A percentile compares a stretch with the other conserved stretches of the same genome.
These are phyloP conservation scores for Kwoniella shivajii DNA, from an alignment of 1,284 basidiomycete species.

Conservation along the genomic window DNA sequence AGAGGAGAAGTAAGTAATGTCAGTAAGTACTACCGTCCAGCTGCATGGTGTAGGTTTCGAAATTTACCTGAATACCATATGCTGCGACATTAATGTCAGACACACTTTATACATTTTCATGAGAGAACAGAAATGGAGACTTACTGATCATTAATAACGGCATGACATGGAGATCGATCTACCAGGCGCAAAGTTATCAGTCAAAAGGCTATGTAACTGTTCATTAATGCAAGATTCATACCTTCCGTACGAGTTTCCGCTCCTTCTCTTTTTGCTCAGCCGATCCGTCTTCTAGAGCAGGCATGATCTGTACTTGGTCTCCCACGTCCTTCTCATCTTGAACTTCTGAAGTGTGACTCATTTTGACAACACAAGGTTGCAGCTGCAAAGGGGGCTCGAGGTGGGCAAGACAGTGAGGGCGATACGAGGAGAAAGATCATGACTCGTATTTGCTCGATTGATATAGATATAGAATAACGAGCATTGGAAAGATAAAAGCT, in stretches of 20 bases:
- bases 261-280: not conserved
- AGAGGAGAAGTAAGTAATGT: not conserved
- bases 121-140: too few relatives aligned
- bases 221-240: too few relatives aligned
- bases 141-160: conserved; percentile 5
- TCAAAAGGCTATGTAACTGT: too few relatives aligned
- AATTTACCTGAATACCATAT: conserved; percentile 23
- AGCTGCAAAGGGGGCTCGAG: too few relatives aligned
- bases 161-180: conserved; percentile 12
- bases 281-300: not conserved
- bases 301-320: not conserved
- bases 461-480: too few relatives aligned
- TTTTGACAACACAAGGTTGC: too few relatives aligned
- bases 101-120: not conserved
- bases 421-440: too few relatives aligned
- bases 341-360: not conserved
- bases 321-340: not conserved
- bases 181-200: not conserved
- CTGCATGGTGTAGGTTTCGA: not conserved
- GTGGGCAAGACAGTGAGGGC: too few relatives aligned
- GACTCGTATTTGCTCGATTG: too few relatives aligned
- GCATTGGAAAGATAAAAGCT: too few relatives aligned
- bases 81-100: not conserved
- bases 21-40: too few relatives aligned
- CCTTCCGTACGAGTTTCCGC: not conserved